Percentiles rank a stretch among this genome's conserved stretches.
Evolutionary conservation across 164 flowering plant species (phyloP).

Genomic region (Kingdonia uniflora): DNA sequence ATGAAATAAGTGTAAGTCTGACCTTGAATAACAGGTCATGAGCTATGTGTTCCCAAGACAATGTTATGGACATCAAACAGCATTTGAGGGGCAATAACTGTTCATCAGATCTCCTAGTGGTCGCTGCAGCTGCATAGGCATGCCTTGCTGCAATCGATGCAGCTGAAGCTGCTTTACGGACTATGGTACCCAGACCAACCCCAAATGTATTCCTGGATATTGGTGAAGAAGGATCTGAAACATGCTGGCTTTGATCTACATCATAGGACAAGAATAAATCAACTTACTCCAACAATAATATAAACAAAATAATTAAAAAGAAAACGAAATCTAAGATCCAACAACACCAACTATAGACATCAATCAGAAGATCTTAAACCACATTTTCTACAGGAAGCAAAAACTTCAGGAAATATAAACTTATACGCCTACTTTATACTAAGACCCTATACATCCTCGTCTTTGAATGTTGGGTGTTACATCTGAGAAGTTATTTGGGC

Average conservation of each 20-base stretch:
- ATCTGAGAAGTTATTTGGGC: too few species aligned
- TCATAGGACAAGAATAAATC: conserved; percentile 5
- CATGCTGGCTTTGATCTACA: conserved; percentile 76
- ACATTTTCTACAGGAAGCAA: too few species aligned
- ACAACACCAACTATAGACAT: too few species aligned
- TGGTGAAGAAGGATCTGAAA: conserved; percentile 61
- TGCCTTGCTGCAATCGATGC: conserved; percentile 91
- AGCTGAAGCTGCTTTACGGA: conserved; percentile 86
- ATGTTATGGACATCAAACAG: conserved; percentile 87
- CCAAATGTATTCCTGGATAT: conserved; percentile 53
- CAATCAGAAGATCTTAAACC: too few species aligned
- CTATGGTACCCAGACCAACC: conserved; percentile 46
- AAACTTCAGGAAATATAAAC: too few species aligned
- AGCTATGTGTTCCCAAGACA: conserved; percentile 95
- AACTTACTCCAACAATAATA: not conserved
- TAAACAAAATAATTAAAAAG: too few species aligned
- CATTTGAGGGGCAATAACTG: conserved; percentile 88
- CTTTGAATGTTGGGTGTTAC: too few species aligned
- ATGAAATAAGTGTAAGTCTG: conserved; percentile 3
- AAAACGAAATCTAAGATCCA: too few species aligned
- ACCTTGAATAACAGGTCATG: conserved; percentile 95
- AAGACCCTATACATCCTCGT: too few species aligned
- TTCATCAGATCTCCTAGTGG: conserved; percentile 32
- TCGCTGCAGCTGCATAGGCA: conserved; percentile 84
- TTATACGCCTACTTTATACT: too few species aligned